A percentile compares a stretch with the other conserved stretches of the same genome.
These are phyloP conservation scores for Vinca minor DNA, from an alignment of 257 asterid species.

Conservation along the genomic window DNA sequence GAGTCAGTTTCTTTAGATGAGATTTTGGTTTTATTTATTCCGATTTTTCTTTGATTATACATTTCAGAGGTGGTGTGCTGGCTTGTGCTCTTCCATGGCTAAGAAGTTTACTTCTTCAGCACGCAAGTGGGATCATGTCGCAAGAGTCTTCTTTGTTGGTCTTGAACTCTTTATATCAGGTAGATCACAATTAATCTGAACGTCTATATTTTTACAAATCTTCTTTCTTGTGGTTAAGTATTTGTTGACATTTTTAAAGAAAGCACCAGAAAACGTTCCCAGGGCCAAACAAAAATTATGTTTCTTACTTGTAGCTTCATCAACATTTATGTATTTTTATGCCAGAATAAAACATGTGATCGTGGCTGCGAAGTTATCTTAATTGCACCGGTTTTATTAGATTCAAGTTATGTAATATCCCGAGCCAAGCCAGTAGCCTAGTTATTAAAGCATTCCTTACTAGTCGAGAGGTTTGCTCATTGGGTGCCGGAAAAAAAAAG, in stretches of 20 bases:
- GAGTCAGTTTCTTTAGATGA: not conserved
- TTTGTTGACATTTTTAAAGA: not conserved
- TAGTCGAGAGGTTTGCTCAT: too few relatives aligned
- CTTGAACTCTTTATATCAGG: constrained; percentile 84
- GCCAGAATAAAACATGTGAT: not conserved
- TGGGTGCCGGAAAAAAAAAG: too few relatives aligned
- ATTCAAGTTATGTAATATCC: not conserved
- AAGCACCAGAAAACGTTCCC: not conserved
- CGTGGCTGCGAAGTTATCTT: not conserved
- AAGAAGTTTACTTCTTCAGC: constrained; percentile 71
- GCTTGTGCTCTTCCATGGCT: constrained; percentile 97
- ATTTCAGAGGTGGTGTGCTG: constrained; percentile 74
- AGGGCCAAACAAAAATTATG: too few relatives aligned
- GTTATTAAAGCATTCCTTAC: too few relatives aligned
- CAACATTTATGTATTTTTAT: too few relatives aligned
- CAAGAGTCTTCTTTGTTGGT: constrained; percentile 78
- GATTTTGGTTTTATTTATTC: not conserved
- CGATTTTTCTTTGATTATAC: not conserved
- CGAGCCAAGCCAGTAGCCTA: too few relatives aligned
- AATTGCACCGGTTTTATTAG: not conserved
- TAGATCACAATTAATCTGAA: constrained; percentile 9
- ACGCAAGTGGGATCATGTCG: constrained; percentile 75
- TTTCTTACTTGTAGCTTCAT: too few relatives aligned
- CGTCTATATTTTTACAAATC: not conserved
- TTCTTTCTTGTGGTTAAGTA: too few relatives aligned